Conservation (phyloP, 257 asterid species). For the Ligustrum vulgare region DNA sequence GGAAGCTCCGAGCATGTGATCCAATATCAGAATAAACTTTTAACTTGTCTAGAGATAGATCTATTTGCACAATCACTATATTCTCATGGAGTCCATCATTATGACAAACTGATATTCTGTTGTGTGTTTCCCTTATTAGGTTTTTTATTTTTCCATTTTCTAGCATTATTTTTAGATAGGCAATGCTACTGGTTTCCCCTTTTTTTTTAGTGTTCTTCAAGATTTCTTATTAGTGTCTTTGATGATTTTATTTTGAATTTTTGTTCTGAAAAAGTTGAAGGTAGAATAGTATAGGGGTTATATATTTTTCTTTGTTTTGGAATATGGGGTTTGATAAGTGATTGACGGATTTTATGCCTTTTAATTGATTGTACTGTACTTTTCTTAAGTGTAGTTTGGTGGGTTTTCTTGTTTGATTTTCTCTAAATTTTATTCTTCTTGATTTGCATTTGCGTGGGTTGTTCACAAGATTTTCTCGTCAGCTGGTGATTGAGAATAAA, state of each 20-base stretch:
- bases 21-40: too few species aligned
- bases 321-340: slow-evolving; percentile 11
- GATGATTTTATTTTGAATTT: too few species aligned
- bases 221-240: too few species aligned
- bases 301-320: background rate
- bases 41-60: too few species aligned
- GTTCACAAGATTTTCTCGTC: background rate
- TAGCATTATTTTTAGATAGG: too few species aligned
- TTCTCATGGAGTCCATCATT: background rate
- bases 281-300: too few species aligned
- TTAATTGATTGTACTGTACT: background rate
- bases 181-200: too few species aligned
- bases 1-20: slow-evolving; percentile 30
- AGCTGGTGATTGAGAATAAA: background rate
- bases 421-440: background rate
- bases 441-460: background rate
- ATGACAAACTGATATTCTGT: background rate
- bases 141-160: too few species aligned
- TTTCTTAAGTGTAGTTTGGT: background rate
- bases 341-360: background rate
- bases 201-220: too few species aligned
- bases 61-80: background rate
- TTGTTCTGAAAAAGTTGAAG: too few species aligned
- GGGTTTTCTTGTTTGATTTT: background rate
- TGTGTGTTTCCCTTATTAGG: too few species aligned